Percentiles rank a stretch among this genome's conserved stretches.
Conservation (phyloP, 768 basidiomycete species). For the Lactarius sanguifluus region DNA sequence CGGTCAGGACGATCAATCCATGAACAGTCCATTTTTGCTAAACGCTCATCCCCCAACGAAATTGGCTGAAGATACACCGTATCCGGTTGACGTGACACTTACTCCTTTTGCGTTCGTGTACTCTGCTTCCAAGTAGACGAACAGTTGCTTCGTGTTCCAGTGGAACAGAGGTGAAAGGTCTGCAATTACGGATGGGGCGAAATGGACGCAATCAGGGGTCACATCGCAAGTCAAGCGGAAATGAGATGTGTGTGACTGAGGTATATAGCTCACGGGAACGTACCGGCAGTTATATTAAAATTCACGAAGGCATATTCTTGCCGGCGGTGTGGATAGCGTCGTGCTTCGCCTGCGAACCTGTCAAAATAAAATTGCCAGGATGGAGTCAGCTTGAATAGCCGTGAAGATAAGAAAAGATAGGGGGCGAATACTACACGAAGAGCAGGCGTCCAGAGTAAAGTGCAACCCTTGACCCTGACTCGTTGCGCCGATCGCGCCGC, state of each 20-base stretch:
- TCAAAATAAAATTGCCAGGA: not conserved
- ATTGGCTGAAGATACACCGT: not conserved
- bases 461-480: constrained; percentile 15
- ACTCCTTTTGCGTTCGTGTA: constrained; percentile 75
- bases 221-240: constrained; percentile 4
- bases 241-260: not conserved
- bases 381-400: constrained; percentile 3
- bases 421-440: not conserved
- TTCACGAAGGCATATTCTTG: constrained; percentile 79
- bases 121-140: constrained; percentile 83
- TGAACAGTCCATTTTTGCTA: not conserved
- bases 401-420: constrained; percentile 12
- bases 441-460: not conserved
- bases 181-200: constrained; percentile 34
- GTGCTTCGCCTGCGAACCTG: constrained; percentile 29
- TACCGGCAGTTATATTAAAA: constrained; percentile 81
- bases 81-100: constrained; percentile 35
- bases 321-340: constrained; percentile 56
- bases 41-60: not conserved
- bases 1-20: not conserved
- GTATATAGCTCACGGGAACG: constrained; percentile 31
- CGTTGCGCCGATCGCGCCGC: not conserved
- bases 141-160: constrained; percentile 97
- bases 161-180: constrained; percentile 83
- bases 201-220: constrained; percentile 12